A percentile compares a stretch with the other conserved stretches of the same genome.
These are phyloP conservation scores for Didymellaceae sp. DNA, from an alignment of 2,329 filamentous ascomycete genomes.

Conservation along the genomic window DNA sequence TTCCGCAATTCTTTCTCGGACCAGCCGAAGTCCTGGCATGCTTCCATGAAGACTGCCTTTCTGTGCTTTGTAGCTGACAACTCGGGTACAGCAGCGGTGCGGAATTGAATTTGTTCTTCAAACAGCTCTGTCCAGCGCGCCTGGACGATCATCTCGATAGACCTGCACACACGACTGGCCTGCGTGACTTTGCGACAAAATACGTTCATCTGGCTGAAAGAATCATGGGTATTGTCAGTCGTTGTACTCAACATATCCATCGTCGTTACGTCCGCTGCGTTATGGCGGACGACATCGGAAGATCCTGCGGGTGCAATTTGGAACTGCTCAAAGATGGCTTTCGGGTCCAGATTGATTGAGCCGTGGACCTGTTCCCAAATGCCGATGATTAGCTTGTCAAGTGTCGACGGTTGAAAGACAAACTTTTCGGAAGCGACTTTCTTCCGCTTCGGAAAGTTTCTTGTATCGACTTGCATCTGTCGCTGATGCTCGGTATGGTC, in stretches of 20 bases:
- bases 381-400: conserved; percentile 57
- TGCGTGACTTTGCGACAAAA: conserved; percentile 55
- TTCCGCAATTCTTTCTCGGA: conserved; percentile 65
- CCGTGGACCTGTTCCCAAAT: conserved; percentile 59
- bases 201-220: conserved; percentile 52
- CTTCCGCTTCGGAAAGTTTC: conserved; percentile 43
- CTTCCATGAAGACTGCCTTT: conserved; percentile 60
- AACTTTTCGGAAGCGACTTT: conserved; percentile 47
- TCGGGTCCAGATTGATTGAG: conserved; percentile 51
- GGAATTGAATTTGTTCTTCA: conserved; percentile 57
- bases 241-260: conserved; percentile 23
- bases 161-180: conserved; percentile 61
- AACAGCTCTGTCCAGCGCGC: conserved; percentile 64
- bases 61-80: conserved; percentile 57
- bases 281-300: conserved; percentile 22
- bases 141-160: conserved; percentile 65
- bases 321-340: conserved; percentile 44
- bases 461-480: conserved; percentile 41
- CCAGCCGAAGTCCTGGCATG: conserved; percentile 62
- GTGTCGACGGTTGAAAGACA: conserved; percentile 54
- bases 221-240: conserved; percentile 20
- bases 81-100: conserved; percentile 49
- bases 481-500: conserved; percentile 42
- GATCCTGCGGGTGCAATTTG: conserved; percentile 27
- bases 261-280: conserved; percentile 12